phyloP scores from a whole-genome alignment of 352 stramenopile genomes.

The Pythium volutum region DNA sequence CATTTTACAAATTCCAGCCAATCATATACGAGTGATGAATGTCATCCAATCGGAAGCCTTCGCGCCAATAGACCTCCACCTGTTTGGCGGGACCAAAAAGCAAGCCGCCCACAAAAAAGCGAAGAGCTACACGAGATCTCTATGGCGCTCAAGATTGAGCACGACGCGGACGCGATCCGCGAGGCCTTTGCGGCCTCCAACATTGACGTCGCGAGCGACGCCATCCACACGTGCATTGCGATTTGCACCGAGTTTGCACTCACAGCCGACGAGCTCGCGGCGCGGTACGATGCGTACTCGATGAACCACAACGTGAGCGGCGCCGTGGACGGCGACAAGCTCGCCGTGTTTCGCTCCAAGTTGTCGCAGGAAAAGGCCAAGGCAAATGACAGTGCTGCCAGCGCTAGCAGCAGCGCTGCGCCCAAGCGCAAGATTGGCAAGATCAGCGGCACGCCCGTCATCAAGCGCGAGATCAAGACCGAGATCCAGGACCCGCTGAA shows the following conservation, averaged over 20 bases:
- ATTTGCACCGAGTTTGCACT: slow-evolving; percentile 78
- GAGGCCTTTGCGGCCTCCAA: slow-evolving; percentile 72
- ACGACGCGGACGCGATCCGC: slow-evolving; percentile 56
- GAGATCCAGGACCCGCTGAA: slow-evolving; percentile 51
- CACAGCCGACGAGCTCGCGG: slow-evolving; percentile 71
- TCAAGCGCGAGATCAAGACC: slow-evolving; percentile 64
- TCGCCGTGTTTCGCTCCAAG: slow-evolving; percentile 70
- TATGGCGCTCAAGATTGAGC: slow-evolving; percentile 41
- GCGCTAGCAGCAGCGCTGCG: neutral
- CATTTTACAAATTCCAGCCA: neutral
- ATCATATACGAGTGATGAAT: slow-evolving; percentile 40
- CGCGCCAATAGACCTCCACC: slow-evolving; percentile 4
- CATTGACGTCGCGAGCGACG: slow-evolving; percentile 69
- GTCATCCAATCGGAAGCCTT: slow-evolving; percentile 10
- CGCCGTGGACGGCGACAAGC: slow-evolving; percentile 48
- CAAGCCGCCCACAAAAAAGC: too few relatives aligned
- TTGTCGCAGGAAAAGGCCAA: slow-evolving; percentile 57
- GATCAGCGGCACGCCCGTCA: slow-evolving; percentile 46
- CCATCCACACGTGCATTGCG: slow-evolving; percentile 55
- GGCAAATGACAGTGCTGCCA: slow-evolving; percentile 27
- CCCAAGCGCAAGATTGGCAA: slow-evolving; percentile 58
- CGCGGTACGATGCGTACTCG: slow-evolving; percentile 83
- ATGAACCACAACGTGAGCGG: slow-evolving; percentile 81
- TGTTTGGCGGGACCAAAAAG: neutral
- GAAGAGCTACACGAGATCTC: too few relatives aligned